Evolutionary conservation across 2,329 filamentous ascomycete species (phyloP).

Genomic region (Neonectria hederae): DNA sequence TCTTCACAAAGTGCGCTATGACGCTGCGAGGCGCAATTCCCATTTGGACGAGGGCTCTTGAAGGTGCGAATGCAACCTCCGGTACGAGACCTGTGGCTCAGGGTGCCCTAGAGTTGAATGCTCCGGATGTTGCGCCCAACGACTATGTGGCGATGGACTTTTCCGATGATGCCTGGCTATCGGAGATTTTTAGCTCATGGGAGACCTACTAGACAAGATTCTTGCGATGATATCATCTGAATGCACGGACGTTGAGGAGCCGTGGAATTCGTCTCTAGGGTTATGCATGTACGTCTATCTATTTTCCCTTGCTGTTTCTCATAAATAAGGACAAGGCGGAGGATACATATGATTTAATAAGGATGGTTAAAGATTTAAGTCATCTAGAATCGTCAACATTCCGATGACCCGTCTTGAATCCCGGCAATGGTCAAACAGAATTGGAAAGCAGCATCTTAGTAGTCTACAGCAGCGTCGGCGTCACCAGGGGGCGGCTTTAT

Average conservation of each 20-base stretch:
- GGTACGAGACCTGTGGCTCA: background rate
- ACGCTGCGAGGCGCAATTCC: slow-evolving; percentile 21
- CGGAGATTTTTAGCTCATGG: slow-evolving; percentile 19
- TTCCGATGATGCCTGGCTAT: slow-evolving; percentile 19
- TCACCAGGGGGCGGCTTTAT: background rate
- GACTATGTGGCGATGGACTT: slow-evolving; percentile 18
- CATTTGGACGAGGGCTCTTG: slow-evolving; percentile 24
- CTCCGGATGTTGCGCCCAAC: background rate
- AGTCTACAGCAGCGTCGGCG: background rate
- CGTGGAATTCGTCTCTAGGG: background rate
- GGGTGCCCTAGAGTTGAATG: background rate
- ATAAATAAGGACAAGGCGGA: background rate
- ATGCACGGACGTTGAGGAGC: background rate
- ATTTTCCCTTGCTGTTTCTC: background rate
- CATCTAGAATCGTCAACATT: background rate
- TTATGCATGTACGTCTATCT: background rate
- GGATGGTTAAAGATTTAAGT: background rate
- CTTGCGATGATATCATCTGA: background rate
- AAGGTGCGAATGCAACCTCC: background rate
- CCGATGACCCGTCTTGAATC: background rate
- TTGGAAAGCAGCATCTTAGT: background rate
- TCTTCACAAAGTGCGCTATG: slow-evolving; percentile 9
- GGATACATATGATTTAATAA: background rate
- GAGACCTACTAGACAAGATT: slow-evolving; percentile 33
- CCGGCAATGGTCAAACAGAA: background rate